phyloP scores from a whole-genome alignment of 1,139 yeast species.

The Kurtzmaniella quercitrusa region DNA sequence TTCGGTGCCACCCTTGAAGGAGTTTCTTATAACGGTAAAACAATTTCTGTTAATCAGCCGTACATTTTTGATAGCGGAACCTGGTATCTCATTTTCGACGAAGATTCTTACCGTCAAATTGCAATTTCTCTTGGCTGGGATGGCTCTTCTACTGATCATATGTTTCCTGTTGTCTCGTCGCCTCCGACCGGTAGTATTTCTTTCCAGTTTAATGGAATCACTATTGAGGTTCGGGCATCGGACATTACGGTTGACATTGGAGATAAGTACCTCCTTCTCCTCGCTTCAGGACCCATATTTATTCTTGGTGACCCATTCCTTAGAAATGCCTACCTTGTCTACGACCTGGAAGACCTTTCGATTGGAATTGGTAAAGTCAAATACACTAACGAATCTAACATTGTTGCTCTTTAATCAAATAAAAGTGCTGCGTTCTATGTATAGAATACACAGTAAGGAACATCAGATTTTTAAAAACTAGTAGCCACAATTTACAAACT shows the following conservation, averaged over 20 bases:
- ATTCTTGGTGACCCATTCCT: constrained; percentile 14
- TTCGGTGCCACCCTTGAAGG: constrained; percentile 7
- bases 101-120: constrained; percentile 29
- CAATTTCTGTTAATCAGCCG: constrained; percentile 13
- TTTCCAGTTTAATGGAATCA: constrained; percentile 14
- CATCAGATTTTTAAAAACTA: too few species aligned
- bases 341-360: constrained; percentile 12
- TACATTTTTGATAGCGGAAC: constrained; percentile 70
- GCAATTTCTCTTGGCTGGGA: constrained; percentile 16
- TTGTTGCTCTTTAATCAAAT: constrained; percentile 4
- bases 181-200: constrained; percentile 1
- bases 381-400: constrained; percentile 12
- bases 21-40: constrained; percentile 3
- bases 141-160: not conserved
- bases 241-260: too few species aligned
- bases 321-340: constrained; percentile 14
- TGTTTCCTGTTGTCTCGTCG: not conserved
- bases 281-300: not conserved
- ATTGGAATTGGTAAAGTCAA: constrained; percentile 21
- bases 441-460: not conserved
- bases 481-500: too few species aligned
- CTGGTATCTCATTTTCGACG: constrained; percentile 53
- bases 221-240: constrained; percentile 14
- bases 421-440: too few species aligned
- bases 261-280: constrained; percentile 7